Base-by-base conservation (phyloP, 257 asterid species). In the Anisodus tanguticus region DNA sequence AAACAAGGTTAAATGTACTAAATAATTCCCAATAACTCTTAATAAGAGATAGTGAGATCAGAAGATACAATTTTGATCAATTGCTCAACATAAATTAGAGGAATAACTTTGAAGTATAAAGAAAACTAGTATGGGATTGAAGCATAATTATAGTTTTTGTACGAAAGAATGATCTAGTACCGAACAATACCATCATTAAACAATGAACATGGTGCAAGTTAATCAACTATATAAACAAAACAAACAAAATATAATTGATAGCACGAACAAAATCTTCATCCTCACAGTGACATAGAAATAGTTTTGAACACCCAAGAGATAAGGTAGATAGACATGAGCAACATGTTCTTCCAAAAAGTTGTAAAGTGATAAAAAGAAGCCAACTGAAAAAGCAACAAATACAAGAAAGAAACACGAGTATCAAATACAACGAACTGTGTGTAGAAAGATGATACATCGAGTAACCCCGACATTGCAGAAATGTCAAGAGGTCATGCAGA, bases 401-500 rank as follows among this genome's bases (percentile, higher is more conserved):
- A 83, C 64, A 82, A 55, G 6, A 53, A 22, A 0, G 7, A 26
- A 51, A 51, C 26, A 53, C 22, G 13, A 76, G 81, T 76, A 85
- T 31, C 84, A 63, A 84, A 39, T 22, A 72, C 77, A 82, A 78
- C 49, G 11, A 77, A 88, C 45, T 51, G 31, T 84, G 55, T 12
- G 83, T 19, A 83, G 93, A 85, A 80, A 87, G 87, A 85, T 71
- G 84, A 59, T 95, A 95, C 98, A 91, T 95, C 94, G 84, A 93
- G 92, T 85, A 94, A 88, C 88, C 98, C 99, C 85, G 99, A 94
- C 99, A 95, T 95, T 68, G 89, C 89, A 85, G 88, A 87, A 86
- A 86, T 91, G 92, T 93, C 98, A 95, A 90, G 83, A 83, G 87
- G 89, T 90, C 95, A 94, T 93, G 90, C 92, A 93, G 91, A 84